Percentiles rank a stretch among this genome's conserved stretches.
phyloP scores from a whole-genome alignment of 768 basidiomycete genomes.

The Agrocybe pediades region DNA sequence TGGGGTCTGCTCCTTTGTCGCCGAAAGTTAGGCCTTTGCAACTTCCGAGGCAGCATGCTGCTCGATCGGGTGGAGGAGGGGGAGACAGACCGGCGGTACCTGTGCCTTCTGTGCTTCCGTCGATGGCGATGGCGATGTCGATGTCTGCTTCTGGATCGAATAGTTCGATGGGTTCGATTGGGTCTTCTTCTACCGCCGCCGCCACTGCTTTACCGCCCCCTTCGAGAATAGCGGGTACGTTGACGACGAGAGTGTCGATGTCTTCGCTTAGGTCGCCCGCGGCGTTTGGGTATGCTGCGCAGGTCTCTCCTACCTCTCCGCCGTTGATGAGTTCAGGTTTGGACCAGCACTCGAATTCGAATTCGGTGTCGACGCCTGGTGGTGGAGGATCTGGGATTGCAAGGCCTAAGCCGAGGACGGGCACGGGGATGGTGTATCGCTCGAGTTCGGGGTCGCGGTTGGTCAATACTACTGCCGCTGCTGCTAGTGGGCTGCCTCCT shows the following conservation, averaged over 20 bases:
- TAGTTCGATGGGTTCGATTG: constrained; percentile 15
- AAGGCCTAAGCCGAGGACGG: constrained; percentile 57
- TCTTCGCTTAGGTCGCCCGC: not conserved
- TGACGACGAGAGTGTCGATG: constrained; percentile 1
- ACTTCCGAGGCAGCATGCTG: constrained; percentile 26
- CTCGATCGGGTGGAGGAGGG: constrained; percentile 16
- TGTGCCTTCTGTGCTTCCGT: constrained; percentile 20
- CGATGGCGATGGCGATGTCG: too few relatives aligned
- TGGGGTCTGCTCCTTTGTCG: constrained; percentile 16
- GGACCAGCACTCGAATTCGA: not conserved
- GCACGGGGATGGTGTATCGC: constrained; percentile 71
- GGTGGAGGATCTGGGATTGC: constrained; percentile 3
- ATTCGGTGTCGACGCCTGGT: constrained; percentile 5
- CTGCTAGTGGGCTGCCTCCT: too few relatives aligned
- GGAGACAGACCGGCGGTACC: constrained; percentile 38
- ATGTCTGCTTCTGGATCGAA: constrained; percentile 13
- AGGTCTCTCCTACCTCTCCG: constrained; percentile 1
- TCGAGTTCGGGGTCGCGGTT: constrained; percentile 28
- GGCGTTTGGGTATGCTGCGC: not conserved
- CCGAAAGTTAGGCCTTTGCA: constrained; percentile 30
- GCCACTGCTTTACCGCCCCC: constrained; percentile 3
- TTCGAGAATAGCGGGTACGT: not conserved
- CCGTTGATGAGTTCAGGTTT: not conserved
- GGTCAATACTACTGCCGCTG: constrained; percentile 21
- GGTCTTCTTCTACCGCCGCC: constrained; percentile 8